phyloP scores from a whole-genome alignment of 495 filamentous ascomycete species.

The Podospora tetraspora region DNA sequence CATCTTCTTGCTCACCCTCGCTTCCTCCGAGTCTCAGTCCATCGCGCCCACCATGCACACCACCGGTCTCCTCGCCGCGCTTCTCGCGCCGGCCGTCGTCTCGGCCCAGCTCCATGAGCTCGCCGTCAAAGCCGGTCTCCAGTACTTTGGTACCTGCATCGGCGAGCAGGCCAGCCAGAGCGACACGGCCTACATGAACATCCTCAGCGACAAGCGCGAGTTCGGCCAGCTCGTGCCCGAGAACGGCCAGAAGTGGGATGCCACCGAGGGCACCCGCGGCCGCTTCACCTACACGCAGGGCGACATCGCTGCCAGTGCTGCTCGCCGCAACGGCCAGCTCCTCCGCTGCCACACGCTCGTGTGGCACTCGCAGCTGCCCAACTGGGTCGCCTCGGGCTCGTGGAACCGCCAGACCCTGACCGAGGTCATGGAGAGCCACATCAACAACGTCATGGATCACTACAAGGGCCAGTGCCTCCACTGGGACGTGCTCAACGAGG shows the following conservation, averaged over 20 bases:
- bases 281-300: constrained; percentile 48
- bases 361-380: constrained; percentile 57
- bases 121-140: constrained; percentile 45
- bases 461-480: constrained; percentile 46
- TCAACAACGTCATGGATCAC: constrained; percentile 49
- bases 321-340: constrained; percentile 49
- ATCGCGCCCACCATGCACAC: constrained; percentile 21
- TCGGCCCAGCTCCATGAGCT: constrained; percentile 46
- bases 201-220: constrained; percentile 45
- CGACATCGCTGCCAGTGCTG: constrained; percentile 47
- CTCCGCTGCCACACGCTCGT: constrained; percentile 58
- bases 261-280: constrained; percentile 35
- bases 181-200: constrained; percentile 36
- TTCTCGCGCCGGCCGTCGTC: constrained; percentile 29
- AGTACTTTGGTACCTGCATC: constrained; percentile 58
- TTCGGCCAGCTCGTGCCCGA: constrained; percentile 57
- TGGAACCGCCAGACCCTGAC: constrained; percentile 51
- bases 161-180: constrained; percentile 51
- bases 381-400: constrained; percentile 45
- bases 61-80: constrained; percentile 20
- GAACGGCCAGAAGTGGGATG: constrained; percentile 55
- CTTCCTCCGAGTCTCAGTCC: background rate
- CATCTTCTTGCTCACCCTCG: background rate
- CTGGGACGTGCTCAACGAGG: constrained; percentile 55
- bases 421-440: constrained; percentile 41